Conservation (phyloP, 2,329 filamentous ascomycete species). For the Colletotrichum camelliae region DNA sequence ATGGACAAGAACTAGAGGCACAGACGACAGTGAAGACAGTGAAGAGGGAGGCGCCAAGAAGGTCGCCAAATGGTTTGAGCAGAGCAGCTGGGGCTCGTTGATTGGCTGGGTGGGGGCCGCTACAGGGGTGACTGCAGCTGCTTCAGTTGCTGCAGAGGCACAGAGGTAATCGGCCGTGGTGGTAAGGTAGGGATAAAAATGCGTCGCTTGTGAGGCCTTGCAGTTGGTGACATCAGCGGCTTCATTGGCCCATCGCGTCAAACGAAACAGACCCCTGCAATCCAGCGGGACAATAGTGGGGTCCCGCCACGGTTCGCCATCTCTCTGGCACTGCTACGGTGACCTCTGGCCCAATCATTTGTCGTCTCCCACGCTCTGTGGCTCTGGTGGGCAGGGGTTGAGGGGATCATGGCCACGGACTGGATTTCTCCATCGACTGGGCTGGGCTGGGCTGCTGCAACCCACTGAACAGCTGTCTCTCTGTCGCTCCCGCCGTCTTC, state of each 20-base stretch:
- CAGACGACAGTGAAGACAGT: neutral
- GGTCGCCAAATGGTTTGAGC: neutral
- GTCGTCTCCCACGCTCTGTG: neutral
- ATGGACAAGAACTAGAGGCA: neutral
- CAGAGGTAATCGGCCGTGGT: neutral
- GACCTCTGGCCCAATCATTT: neutral
- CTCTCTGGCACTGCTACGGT: neutral
- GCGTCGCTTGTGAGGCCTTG: neutral
- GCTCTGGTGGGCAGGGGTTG: neutral
- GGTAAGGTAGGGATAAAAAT: neutral
- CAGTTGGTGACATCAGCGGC: slow-evolving; percentile 40
- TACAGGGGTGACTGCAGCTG: slow-evolving; percentile 3
- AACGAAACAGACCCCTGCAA: slow-evolving; percentile 24
- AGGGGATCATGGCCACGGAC: neutral
- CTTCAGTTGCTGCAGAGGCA: slow-evolving; percentile 6
- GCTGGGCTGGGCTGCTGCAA: neutral
- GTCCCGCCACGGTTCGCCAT: slow-evolving; percentile 4
- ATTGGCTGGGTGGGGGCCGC: slow-evolving; percentile 9
- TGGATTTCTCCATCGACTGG: neutral
- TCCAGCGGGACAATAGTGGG: neutral
- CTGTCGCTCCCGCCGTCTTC: neutral
- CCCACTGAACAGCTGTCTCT: neutral
- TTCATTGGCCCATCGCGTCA: slow-evolving; percentile 29
- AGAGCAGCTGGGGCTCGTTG: neutral
- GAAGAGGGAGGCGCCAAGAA: slow-evolving; percentile 2